Evolutionary conservation across 768 basidiomycete genomes (phyloP), one percentile per base, ranked within the genome.

Genomic region (Collybia sordida): DNA sequence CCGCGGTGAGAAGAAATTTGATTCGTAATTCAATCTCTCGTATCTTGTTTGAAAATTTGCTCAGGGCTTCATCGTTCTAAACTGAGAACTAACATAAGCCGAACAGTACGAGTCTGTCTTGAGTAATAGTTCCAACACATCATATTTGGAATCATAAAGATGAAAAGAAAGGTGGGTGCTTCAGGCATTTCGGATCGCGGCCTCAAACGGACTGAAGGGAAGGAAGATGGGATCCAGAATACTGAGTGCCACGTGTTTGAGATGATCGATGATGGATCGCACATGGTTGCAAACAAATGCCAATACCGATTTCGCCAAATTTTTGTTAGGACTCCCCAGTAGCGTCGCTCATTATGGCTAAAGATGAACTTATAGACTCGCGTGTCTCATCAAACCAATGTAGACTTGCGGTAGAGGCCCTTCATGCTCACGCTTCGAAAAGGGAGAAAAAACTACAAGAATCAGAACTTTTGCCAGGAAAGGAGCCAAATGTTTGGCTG

Each of bases 401-500:
- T 63, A 74, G 81, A 54, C 82, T 78, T 40, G 96, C 96, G 4
- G 73, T 96, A 6, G 78, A 84, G 0, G 90, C 95, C 0, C 79
- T 99, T 15, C 77, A 89, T 44, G 71, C 77, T 2, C 82, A 98
- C 62, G 83, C 86, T 39, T 61, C 71, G 42, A 85, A 89, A 63
- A 74, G 77, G 59, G 79, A 83, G 55, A 69, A 80, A 57, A 71
- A 89, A 60, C 75, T 78, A 50, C 82, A 86, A 51, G 85, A 90
- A 64, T 83, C 67, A 0, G 86, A 97, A 62, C 81, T 94, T 6
- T 69, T 93, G 46, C 77, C 83, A 0, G 80, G 80, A 40, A 90
- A 83, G 65, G 93, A 95, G 59, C 90, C 93, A 62, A 74, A 85
- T 66, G 76, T 98, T 47, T 98, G 93, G 90, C 78, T 99, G 17